Percentiles rank a stretch among this genome's conserved stretches.
These are phyloP conservation scores for Lonicera japonica DNA, from an alignment of 129 eudicot species.

Conservation along the genomic window DNA sequence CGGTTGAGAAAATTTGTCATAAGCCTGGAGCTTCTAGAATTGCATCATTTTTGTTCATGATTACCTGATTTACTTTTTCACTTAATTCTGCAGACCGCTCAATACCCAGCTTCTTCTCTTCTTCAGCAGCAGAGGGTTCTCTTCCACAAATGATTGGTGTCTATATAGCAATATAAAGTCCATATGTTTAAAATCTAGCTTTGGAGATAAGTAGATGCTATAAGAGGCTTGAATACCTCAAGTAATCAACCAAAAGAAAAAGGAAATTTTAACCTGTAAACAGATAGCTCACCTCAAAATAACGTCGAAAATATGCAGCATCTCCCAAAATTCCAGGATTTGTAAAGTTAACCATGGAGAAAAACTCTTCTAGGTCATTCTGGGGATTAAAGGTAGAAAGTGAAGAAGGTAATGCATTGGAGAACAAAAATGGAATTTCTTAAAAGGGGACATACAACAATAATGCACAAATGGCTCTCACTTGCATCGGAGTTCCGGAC, in stretches of 20 bases:
- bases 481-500: conserved; percentile 99
- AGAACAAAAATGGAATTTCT: conserved; percentile 8
- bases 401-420: conserved; percentile 4
- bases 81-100: conserved; percentile 90
- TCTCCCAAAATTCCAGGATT: conserved; percentile 95
- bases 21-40: conserved; percentile 6
- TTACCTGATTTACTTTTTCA: conserved; percentile 95
- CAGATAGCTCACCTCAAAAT: conserved; percentile 74
- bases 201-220: not conserved
- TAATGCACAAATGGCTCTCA: conserved; percentile 26
- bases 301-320: conserved; percentile 77
- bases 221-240: not conserved
- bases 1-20: not conserved
- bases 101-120: conserved; percentile 65
- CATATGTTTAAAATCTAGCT: too few species aligned
- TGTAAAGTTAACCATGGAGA: conserved; percentile 93
- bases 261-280: too few species aligned
- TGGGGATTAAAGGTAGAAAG: conserved; percentile 24
- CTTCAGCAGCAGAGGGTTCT: conserved; percentile 91
- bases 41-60: conserved; percentile 2
- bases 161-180: conserved; percentile 27
- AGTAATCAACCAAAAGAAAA: not conserved
- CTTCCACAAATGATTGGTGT: conserved; percentile 81
- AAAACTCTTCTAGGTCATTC: conserved; percentile 98
- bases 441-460: conserved; percentile 3